Evolutionary conservation across 306 rosid genomes (phyloP).

Genomic region (Myrica gale): DNA sequence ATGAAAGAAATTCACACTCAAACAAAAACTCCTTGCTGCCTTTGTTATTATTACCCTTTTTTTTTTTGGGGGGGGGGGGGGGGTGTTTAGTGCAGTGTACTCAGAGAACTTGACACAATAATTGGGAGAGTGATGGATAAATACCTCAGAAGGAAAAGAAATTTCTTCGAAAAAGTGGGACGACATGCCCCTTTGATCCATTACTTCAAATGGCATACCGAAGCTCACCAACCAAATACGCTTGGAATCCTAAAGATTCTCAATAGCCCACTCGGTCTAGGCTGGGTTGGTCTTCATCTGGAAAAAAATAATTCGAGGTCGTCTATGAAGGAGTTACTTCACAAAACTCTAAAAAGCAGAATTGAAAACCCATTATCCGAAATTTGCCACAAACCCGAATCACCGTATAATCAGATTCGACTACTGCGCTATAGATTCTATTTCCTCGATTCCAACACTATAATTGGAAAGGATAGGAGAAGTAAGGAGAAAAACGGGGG

Average conservation of each 20-base stretch:
- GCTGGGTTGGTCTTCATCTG: slow-evolving; percentile 37
- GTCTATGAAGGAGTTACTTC: slow-evolving; percentile 15
- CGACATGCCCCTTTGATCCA: slow-evolving; percentile 61
- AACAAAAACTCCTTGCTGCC: not conserved
- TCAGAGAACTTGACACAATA: too few species aligned
- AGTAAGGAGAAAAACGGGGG: not conserved
- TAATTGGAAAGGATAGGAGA: not conserved
- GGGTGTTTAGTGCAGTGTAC: too few species aligned
- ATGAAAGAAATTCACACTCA: not conserved
- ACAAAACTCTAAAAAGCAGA: not conserved
- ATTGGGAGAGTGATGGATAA: slow-evolving; percentile 7
- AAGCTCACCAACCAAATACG: slow-evolving; percentile 35
- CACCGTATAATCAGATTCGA: not conserved
- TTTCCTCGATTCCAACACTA: too few species aligned
- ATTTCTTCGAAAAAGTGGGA: slow-evolving; percentile 60
- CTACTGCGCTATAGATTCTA: too few species aligned
- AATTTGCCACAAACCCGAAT: too few species aligned
- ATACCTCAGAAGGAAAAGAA: slow-evolving; percentile 60
- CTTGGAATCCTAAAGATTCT: slow-evolving; percentile 24
- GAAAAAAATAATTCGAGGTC: slow-evolving; percentile 23
- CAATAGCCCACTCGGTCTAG: slow-evolving; percentile 29
- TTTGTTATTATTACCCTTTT: too few species aligned
- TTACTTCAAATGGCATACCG: slow-evolving; percentile 73
- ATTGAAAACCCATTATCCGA: not conserved
- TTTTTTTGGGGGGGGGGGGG: too few species aligned